Base-by-base conservation (phyloP, 2,329 filamentous ascomycete genomes). In the Metarhizium guizhouense region DNA sequence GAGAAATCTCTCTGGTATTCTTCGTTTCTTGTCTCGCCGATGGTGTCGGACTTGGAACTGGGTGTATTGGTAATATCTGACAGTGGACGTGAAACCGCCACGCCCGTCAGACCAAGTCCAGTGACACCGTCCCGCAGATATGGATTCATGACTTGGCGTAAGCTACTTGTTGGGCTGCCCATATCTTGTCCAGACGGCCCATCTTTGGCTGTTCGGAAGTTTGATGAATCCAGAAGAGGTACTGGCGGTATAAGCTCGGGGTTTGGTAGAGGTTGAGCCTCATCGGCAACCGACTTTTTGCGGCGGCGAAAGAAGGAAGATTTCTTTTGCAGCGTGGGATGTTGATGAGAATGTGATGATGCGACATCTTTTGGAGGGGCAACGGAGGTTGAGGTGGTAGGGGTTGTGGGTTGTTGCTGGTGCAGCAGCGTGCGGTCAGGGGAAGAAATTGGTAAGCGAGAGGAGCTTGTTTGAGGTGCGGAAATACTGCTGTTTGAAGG, bases 281-380 rank as follows among this genome's bases (percentile, higher is more conserved):
- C 78, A 59, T 95, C 91, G 14, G 84, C 82, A 38, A 90, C 72
- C 5, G 92, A 96, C 79, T 93, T 95, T 81, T 97, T 97, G 60
- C 92, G 83, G 57, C 94, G 82, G 59, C 94, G 83, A 74, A 97
- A 97, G 74, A 99, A 97, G 0, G 93, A 95, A 4, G 90, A 83
- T 70, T 96, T 96, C 76, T 96, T 96, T 64, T 89, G 88, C 53
- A 96, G 74, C 20, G 75, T 72, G 56, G 78, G 75, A 16, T 76
- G 75, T 47, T 75, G 74, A 52, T 77, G 74, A 38, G 78, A 77
- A 54, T 72, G 70, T 25, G 71, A 71, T 30, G 71, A 71, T 6
- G 67, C 66, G 1, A 67, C 63, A 60, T 83, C 79, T 56, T 79
- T 72, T 4, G 78, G 78, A 2, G 79, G 76, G 40, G 79, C 76